These are phyloP conservation scores for Sicyos edulis DNA, from an alignment of 306 rosid species.

Conservation along the genomic window DNA sequence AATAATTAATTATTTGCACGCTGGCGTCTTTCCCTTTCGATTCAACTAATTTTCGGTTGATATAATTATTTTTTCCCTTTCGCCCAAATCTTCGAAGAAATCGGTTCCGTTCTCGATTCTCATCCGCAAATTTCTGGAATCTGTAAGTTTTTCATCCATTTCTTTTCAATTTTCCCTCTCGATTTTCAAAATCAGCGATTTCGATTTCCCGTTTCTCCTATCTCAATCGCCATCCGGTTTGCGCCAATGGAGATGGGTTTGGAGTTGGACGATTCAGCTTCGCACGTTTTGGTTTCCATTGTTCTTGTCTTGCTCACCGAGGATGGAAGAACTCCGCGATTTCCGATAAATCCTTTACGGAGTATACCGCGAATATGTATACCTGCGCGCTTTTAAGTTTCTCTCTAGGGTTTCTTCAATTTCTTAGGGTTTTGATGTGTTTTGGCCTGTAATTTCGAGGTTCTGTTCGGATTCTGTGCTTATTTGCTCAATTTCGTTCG, in stretches of 20 bases:
- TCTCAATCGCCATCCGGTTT: constrained; percentile 13
- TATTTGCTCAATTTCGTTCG: constrained; percentile 22
- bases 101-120: constrained; percentile 15
- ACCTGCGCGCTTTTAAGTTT: constrained; percentile 29
- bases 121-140: background rate
- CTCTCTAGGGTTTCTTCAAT: constrained; percentile 23
- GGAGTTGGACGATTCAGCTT: constrained; percentile 42
- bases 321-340: constrained; percentile 48
- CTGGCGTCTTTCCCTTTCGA: background rate
- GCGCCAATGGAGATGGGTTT: constrained; percentile 64
- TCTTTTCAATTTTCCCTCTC: constrained; percentile 15
- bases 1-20: background rate
- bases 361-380: constrained; percentile 48
- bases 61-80: background rate
- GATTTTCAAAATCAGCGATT: constrained; percentile 19
- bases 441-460: constrained; percentile 26
- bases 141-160: background rate
- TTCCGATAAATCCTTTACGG: constrained; percentile 48
- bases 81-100: constrained; percentile 16
- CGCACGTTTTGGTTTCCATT: constrained; percentile 39
- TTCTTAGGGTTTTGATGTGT: constrained; percentile 20
- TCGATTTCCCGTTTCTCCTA: constrained; percentile 8
- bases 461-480: constrained; percentile 24
- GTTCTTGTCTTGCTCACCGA: constrained; percentile 37
- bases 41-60: background rate